Percentiles rank a stretch among this genome's conserved stretches.
Conservation (phyloP, 1,284 basidiomycete species). For the Porodaedalea pini region DNA sequence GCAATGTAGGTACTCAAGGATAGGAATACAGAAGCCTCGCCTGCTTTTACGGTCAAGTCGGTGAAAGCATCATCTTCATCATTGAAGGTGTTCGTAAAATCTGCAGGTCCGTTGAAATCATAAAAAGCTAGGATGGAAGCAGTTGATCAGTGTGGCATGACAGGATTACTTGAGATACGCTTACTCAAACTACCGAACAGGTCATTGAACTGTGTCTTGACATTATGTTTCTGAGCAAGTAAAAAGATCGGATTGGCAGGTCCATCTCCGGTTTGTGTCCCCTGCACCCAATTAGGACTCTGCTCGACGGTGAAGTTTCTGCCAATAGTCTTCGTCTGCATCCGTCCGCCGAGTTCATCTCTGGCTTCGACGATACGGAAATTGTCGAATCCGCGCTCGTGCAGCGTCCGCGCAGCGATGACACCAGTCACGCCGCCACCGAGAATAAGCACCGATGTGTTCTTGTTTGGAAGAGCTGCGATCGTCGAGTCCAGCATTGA, state of each 20-base stretch:
- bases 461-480: background rate
- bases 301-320: constrained; percentile 48
- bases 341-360: constrained; percentile 57
- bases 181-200: constrained; percentile 48
- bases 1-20: constrained; percentile 3
- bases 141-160: background rate
- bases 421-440: constrained; percentile 68
- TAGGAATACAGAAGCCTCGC: constrained; percentile 28
- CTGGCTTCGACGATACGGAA: constrained; percentile 62
- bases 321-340: constrained; percentile 48
- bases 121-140: constrained; percentile 42
- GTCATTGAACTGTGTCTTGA: constrained; percentile 46
- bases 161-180: constrained; percentile 23
- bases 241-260: constrained; percentile 57
- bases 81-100: constrained; percentile 45
- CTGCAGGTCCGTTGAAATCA: constrained; percentile 43
- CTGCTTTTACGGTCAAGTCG: constrained; percentile 41
- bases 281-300: constrained; percentile 73
- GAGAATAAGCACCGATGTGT: constrained; percentile 42
- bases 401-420: constrained; percentile 59
- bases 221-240: constrained; percentile 55
- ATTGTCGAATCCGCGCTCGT: constrained; percentile 52
- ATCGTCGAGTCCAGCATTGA: background rate
- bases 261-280: constrained; percentile 50
- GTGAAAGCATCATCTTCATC: constrained; percentile 39